phyloP scores from a whole-genome alignment of 208 protist genomes.

The Leishmania turanica region DNA sequence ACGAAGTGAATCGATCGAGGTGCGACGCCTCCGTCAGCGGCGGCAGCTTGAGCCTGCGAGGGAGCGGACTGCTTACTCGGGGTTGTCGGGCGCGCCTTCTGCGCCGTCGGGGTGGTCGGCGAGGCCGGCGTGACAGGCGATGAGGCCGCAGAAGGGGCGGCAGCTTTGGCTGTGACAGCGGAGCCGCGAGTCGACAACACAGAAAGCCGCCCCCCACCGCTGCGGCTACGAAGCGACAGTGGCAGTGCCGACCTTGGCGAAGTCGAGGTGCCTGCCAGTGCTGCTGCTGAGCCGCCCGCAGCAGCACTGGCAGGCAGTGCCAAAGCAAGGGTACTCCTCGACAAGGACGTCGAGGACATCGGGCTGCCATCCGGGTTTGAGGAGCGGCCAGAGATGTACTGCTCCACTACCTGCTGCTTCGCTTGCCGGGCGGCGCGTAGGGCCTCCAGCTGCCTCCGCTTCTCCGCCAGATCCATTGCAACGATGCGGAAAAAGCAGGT shows the following conservation, averaged over 20 bases:
- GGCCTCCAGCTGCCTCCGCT: conserved; percentile 62
- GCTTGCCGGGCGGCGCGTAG: conserved; percentile 56
- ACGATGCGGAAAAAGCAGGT: not conserved
- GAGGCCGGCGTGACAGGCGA: not conserved
- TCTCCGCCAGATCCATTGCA: conserved; percentile 69
- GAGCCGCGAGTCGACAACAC: not conserved
- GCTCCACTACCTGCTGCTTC: conserved; percentile 55
- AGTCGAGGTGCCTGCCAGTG: not conserved
- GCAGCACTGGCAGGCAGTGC: not conserved
- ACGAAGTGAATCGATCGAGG: not conserved
- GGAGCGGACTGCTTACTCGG: not conserved
- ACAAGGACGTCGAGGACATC: not conserved
- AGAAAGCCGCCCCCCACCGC: not conserved
- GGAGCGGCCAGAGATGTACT: conserved; percentile 26
- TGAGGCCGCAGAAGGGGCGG: not conserved
- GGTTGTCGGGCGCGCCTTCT: not conserved
- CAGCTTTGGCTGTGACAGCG: not conserved
- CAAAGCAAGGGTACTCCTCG: not conserved
- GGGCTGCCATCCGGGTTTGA: not conserved
- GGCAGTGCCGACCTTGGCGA: not conserved
- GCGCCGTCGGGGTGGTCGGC: not conserved
- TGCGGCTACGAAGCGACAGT: not conserved
- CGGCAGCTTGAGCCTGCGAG: not conserved
- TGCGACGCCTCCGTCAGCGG: not conserved
- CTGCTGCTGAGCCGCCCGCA: not conserved